Evolutionary conservation across 805 yeast species (phyloP), one percentile per base, ranked within the genome.

Genomic region (Monosporozyma aerobia): DNA sequence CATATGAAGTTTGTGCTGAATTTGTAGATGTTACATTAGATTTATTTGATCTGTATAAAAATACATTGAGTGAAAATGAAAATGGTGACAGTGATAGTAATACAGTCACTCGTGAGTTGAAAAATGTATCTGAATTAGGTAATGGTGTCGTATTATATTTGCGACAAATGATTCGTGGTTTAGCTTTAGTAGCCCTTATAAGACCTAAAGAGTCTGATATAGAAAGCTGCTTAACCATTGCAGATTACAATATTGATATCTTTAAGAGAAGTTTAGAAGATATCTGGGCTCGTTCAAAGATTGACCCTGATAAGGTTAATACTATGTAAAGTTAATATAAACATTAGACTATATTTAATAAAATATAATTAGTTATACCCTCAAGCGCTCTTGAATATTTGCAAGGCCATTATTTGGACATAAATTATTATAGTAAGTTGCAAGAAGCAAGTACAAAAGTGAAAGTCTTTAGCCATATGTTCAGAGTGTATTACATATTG

Each of bases 1-100:
- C 95, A 0, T 94, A 94, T 66, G 97, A 94, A 67, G 95, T 92
- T 1, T 94, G 98, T 69, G 95, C 97, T 0, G 98, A 94, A 63
- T 94, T 94, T 63, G 92, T 94, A 47, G 98, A 94, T 67, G 94
- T 92, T 14, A 84, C 96, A 3, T 84, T 90, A 27, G 98, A 94
- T 63, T 71, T 94, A 57, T 90, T 88, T 60, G 86, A 85, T 49
- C 67, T 86, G 45, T 85, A 86, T 59, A 78, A 78, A 58, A 37
- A 22, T 11, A 22, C 43, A 16, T 19, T 44, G 11, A 23, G 39
- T 7, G 22, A 22, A 8, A 19, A 45, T n/a, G 30, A 25, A 23
- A 44, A 14, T 33, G 41, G 30, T 23, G 50, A 44, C 3, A 50
- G 52, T 6, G 41, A 25, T 3, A 47, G 37, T 3, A 45, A 48